Conservation (phyloP, 192 early-diverging fungal species). For the Pilaira anomala region DNA sequence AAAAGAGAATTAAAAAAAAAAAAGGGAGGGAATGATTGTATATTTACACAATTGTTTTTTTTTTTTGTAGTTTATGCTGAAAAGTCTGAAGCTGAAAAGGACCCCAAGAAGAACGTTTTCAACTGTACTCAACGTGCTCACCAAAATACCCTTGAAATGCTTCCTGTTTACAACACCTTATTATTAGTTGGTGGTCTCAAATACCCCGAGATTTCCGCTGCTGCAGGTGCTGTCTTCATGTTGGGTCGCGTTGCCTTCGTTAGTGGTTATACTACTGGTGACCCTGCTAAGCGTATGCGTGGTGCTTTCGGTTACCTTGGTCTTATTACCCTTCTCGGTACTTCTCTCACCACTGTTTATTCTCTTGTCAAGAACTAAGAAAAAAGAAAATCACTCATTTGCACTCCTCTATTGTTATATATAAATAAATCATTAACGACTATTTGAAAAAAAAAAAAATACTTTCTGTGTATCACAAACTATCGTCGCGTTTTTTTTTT, state of each 20-base stretch:
- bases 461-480: too few relatives aligned
- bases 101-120: conserved; percentile 63
- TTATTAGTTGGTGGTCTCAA: conserved; percentile 50
- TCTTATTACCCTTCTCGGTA: conserved; percentile 45
- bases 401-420: too few relatives aligned
- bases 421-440: too few relatives aligned
- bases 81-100: conserved; percentile 56
- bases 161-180: conserved; percentile 51
- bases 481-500: too few relatives aligned
- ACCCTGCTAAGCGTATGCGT: conserved; percentile 52
- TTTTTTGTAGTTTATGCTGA: conserved; percentile 51
- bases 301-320: conserved; percentile 55
- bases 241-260: conserved; percentile 52
- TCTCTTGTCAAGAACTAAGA: conserved; percentile 32
- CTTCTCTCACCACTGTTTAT: conserved; percentile 39
- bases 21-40: not conserved
- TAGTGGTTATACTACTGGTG: conserved; percentile 54
- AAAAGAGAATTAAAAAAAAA: not conserved
- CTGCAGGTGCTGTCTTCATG: conserved; percentile 48
- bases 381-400: too few relatives aligned
- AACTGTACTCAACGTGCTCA: conserved; percentile 69
- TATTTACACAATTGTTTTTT: not conserved
- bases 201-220: conserved; percentile 54
- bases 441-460: too few relatives aligned
- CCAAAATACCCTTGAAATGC: conserved; percentile 66